Percentiles rank a stretch among this genome's conserved stretches.
These are phyloP conservation scores for Pneumocystis murina DNA, from an alignment of 1,139 yeast genomes.

Conservation along the genomic window DNA sequence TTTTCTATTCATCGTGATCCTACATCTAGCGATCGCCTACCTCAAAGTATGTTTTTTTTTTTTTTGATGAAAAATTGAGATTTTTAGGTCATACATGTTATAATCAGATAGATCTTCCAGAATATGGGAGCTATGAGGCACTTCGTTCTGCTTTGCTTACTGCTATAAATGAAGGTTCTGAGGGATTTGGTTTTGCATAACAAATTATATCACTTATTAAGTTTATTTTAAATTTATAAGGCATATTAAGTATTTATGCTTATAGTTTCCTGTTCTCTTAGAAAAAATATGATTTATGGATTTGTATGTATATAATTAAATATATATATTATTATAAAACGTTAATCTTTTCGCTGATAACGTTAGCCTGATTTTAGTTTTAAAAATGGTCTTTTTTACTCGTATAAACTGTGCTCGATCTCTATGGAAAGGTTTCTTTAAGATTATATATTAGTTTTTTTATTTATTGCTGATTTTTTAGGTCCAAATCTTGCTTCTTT, in stretches of 20 bases:
- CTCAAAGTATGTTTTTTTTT: conserved; percentile 41
- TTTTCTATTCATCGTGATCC: conserved; percentile 85
- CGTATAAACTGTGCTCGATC: conserved; percentile 31
- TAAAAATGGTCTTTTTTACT: neutral
- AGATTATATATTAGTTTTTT: neutral
- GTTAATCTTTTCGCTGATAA: neutral
- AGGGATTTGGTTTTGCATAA: conserved; percentile 81
- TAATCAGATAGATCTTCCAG: conserved; percentile 88
- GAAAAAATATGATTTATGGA: neutral
- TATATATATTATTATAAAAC: too few species aligned
- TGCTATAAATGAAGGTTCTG: conserved; percentile 90
- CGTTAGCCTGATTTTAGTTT: neutral
- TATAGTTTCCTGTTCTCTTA: neutral
- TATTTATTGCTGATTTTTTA: conserved; percentile 17
- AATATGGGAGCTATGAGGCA: conserved; percentile 76
- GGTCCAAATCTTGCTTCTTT: conserved; percentile 92
- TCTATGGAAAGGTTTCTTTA: conserved; percentile 51
- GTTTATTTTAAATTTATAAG: neutral
- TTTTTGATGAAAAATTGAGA: neutral
- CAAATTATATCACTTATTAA: neutral
- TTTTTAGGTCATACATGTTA: conserved; percentile 60
- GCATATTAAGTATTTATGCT: neutral
- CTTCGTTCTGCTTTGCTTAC: conserved; percentile 63
- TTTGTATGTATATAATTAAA: neutral
- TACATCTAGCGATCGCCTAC: conserved; percentile 72